Percentiles rank a stretch among this genome's conserved stretches.
Evolutionary conservation across 2,329 filamentous ascomycete genomes (phyloP).

Genomic region (Parastagonospora nodorum): DNA sequence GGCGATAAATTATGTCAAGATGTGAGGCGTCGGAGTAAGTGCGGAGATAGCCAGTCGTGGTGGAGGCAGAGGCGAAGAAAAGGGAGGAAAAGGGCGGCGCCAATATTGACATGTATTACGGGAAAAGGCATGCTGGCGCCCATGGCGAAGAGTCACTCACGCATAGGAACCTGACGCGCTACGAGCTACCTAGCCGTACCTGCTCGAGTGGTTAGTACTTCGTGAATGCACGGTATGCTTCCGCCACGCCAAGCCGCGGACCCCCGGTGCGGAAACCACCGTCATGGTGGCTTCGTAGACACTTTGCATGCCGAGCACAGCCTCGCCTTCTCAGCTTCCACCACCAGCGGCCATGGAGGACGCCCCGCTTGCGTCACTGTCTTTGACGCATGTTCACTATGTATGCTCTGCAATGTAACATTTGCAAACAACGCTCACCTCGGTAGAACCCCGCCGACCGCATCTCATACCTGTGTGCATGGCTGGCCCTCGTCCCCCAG

Average conservation of each 20-base stretch:
- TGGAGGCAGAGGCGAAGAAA: not conserved
- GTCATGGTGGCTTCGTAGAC: constrained; percentile 6
- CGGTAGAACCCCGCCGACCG: constrained; percentile 80
- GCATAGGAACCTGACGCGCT: not conserved
- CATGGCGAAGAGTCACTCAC: constrained; percentile 18
- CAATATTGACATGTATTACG: constrained; percentile 16
- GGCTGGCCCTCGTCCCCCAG: constrained; percentile 92
- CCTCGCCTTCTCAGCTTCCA: not conserved
- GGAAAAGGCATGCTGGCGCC: constrained; percentile 12
- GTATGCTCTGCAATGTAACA: constrained; percentile 56
- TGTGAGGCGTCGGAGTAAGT: constrained; percentile 11
- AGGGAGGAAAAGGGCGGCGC: constrained; percentile 18
- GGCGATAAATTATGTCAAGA: no score
- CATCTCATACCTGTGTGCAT: constrained; percentile 86
- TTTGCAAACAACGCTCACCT: constrained; percentile 19
- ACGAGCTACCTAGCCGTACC: not conserved
- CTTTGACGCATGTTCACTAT: constrained; percentile 95
- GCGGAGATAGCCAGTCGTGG: constrained; percentile 12
- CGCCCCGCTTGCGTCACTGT: constrained; percentile 80
- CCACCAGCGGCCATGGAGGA: constrained; percentile 49
- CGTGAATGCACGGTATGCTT: constrained; percentile 2
- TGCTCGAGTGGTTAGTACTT: not conserved
- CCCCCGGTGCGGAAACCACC: constrained; percentile 9
- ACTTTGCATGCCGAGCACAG: not conserved
- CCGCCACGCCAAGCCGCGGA: constrained; percentile 8